Evolutionary conservation across 169 alveolate species (phyloP), one percentile per base, ranked within the genome.

Genomic region (Plasmodium knowlesi): DNA sequence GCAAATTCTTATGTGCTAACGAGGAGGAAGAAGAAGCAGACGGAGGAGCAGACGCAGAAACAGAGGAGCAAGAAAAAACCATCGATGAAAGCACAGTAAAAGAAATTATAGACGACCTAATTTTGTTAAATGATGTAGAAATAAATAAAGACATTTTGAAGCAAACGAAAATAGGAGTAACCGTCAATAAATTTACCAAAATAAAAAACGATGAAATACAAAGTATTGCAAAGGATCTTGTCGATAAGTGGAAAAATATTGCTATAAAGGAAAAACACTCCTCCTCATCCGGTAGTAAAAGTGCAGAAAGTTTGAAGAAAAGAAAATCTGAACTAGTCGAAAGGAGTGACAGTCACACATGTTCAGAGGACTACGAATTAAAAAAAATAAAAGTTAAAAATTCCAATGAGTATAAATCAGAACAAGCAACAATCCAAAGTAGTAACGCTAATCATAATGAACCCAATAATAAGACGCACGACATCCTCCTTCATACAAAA

Each of bases 111-210:
- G 82, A 43, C 12, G 50, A 43, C 67, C 93, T 97, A 57, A 83
- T 71, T 54, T 86, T 54, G 46, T 93, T 97, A 89, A 96, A 96
- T 9, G 82, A 57, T 14, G 74, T 97, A 6, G 84, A 92, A 50
- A 86, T 97, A 50, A 96, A 97, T 83, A 92, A 97, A 72, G 95
- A 95, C 74, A 71, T 96, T 74, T 90, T 97, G n/a, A 96, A 96
- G 92, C 84, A 46, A 43, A 97, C 98, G 2, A 95, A 96, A 25
- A 97, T 97, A 39, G 98, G 98, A 16, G 95, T 93, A n/a, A 86
- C 96, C 14, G 96, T 97, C 83, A 96, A 97, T 19, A 95, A 95
- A 43, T 94, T 97, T 43, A 91, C 97, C 14, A 96, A 93, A 82
- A 54, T 70, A 30, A 86, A 84, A 16, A 53, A 76, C 50, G 82